These are phyloP conservation scores for Pythium dissotocum DNA, from an alignment of 352 stramenopile species.

Conservation along the genomic window DNA sequence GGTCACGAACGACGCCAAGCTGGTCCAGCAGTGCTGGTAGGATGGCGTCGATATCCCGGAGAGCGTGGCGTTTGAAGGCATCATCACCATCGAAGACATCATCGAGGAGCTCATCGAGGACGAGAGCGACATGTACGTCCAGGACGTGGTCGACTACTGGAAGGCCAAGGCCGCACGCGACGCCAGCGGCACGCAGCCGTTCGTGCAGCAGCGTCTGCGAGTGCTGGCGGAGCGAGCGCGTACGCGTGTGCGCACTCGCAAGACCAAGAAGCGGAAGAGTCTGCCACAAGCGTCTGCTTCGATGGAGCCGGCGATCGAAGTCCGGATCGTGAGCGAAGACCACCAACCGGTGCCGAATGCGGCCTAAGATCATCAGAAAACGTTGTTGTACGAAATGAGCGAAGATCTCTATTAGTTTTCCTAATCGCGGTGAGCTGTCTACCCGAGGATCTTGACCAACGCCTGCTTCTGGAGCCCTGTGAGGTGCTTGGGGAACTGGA, in stretches of 20 bases:
- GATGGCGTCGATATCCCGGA: constrained; percentile 39
- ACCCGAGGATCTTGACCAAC: constrained; percentile 76
- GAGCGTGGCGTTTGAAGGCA: constrained; percentile 69
- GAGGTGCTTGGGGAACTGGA: constrained; percentile 94
- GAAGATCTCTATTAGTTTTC: neutral
- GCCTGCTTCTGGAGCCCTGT: constrained; percentile 90
- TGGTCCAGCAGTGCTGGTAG: constrained; percentile 60
- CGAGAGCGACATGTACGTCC: constrained; percentile 77
- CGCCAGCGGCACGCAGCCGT: neutral
- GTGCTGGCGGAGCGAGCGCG: constrained; percentile 52
- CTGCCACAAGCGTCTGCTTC: neutral
- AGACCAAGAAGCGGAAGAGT: constrained; percentile 3
- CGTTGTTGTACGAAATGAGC: no score
- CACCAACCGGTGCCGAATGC: neutral
- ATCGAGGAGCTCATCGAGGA: constrained; percentile 92
- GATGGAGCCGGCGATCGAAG: constrained; percentile 7
- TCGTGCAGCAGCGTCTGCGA: constrained; percentile 47
- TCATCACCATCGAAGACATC: constrained; percentile 92
- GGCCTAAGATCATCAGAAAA: neutral
- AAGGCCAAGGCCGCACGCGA: constrained; percentile 31
- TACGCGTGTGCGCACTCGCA: constrained; percentile 39
- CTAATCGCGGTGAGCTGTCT: neutral
- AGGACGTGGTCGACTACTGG: constrained; percentile 62
- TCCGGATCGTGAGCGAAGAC: constrained; percentile 3
- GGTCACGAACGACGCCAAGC: constrained; percentile 55